Conservation (phyloP, 306 rosid species). For the Arachis stenosperma region DNA sequence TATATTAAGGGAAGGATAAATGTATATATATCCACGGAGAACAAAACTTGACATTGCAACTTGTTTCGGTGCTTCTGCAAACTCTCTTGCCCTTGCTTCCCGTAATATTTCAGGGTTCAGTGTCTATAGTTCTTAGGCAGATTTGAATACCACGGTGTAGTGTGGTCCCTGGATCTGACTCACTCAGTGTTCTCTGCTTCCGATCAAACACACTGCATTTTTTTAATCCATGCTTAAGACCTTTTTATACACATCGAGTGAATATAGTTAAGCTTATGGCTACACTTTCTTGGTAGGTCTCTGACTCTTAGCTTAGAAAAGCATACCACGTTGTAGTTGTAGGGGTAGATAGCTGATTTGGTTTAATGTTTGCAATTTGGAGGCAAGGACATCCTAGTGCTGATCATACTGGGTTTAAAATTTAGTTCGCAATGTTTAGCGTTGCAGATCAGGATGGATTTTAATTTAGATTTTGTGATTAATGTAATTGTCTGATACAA, state of each 20-base stretch:
- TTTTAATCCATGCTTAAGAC: neutral
- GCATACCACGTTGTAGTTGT: neutral
- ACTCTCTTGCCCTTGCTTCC: neutral
- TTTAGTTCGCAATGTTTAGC: neutral
- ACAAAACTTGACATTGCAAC: neutral
- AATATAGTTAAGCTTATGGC: neutral
- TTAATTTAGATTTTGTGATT: neutral
- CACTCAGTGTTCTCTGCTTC: neutral
- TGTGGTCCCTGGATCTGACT: neutral
- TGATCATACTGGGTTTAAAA: slow-evolving; percentile 10
- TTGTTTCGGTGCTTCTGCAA: neutral
- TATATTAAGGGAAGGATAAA: too few relatives aligned
- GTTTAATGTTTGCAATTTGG: neutral
- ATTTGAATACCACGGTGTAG: neutral
- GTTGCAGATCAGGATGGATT: slow-evolving; percentile 1
- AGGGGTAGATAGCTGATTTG: neutral
- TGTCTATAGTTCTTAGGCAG: slow-evolving; percentile 1
- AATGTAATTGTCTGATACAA: neutral
- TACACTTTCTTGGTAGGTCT: neutral
- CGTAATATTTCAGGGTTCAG: neutral
- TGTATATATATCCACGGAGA: too few relatives aligned
- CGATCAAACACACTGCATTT: neutral
- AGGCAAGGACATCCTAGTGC: neutral
- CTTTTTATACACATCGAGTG: neutral
- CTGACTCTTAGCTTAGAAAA: slow-evolving; percentile 4